A percentile compares a stretch with the other conserved stretches of the same genome.
Conservation (phyloP, 2,329 filamentous ascomycete species). For the Stromatinia cepivora region DNA sequence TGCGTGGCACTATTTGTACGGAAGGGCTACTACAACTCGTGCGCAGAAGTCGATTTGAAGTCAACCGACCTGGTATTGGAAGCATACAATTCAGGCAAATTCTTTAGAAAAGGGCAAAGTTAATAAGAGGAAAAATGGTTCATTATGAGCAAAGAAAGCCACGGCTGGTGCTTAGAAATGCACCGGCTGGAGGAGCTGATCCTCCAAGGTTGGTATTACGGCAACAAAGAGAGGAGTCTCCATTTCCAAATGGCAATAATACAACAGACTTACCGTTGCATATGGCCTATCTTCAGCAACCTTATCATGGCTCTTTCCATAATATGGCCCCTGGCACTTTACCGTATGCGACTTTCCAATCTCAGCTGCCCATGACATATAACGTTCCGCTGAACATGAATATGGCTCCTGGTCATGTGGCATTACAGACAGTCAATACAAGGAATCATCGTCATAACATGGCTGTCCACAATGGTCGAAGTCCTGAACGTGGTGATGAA, state of each 20-base stretch:
- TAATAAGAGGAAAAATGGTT: slow-evolving; percentile 8
- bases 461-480: neutral
- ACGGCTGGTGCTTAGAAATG: slow-evolving; percentile 17
- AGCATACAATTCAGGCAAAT: neutral
- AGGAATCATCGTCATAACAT: neutral
- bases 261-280: slow-evolving; percentile 13
- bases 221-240: neutral
- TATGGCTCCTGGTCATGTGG: slow-evolving; percentile 1
- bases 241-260: neutral
- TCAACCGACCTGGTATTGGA: neutral
- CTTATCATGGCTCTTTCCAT: slow-evolving; percentile 7
- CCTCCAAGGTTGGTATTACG: neutral
- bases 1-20: neutral
- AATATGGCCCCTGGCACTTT: neutral
- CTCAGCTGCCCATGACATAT: slow-evolving; percentile 11
- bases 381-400: slow-evolving; percentile 10
- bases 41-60: neutral
- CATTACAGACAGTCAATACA: neutral
- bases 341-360: neutral
- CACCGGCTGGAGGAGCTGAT: neutral
- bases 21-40: neutral
- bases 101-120: neutral
- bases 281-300: slow-evolving; percentile 6
- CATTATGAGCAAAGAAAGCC: slow-evolving; percentile 22
- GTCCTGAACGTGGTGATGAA: neutral